Evolutionary conservation across 345 rosid species (phyloP).

Genomic region (Linum trigynum): DNA sequence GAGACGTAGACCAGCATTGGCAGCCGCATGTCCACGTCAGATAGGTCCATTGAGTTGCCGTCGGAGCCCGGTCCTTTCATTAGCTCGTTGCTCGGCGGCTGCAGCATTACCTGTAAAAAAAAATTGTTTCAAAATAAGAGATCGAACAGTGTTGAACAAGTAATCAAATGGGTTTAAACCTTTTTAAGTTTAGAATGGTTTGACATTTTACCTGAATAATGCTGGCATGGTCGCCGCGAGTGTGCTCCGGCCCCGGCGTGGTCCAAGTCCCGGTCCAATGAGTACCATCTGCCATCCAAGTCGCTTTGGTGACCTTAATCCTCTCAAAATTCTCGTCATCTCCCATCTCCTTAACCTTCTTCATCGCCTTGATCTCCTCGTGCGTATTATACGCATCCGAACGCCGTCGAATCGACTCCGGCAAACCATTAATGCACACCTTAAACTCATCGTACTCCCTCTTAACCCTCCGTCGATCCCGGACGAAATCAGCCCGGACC

Average conservation of each 20-base stretch:
- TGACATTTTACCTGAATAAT: constrained; percentile 45
- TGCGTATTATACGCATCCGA: constrained; percentile 70
- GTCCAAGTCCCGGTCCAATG: constrained; percentile 87
- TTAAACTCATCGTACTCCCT: constrained; percentile 77
- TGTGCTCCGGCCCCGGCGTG: constrained; percentile 44
- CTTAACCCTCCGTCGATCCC: constrained; percentile 60
- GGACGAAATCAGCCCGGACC: constrained; percentile 60
- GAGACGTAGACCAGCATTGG: constrained; percentile 77
- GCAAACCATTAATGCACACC: constrained; percentile 57
- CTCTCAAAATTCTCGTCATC: constrained; percentile 40
- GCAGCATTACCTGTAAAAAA: constrained; percentile 50
- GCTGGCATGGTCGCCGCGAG: constrained; percentile 73
- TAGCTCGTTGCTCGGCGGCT: constrained; percentile 53
- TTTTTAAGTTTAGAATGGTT: background rate
- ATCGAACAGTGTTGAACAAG: background rate
- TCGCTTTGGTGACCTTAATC: constrained; percentile 61
- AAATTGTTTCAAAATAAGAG: background rate
- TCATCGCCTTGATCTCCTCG: constrained; percentile 61
- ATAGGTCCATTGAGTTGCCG: constrained; percentile 33
- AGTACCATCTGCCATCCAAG: constrained; percentile 82
- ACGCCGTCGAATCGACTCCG: constrained; percentile 58
- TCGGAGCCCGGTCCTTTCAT: constrained; percentile 26
- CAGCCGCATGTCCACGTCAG: constrained; percentile 64
- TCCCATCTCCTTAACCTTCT: constrained; percentile 40
- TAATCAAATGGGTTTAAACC: background rate